Evolutionary conservation across 352 stramenopile genomes (phyloP), one percentile per base, ranked within the genome.

Genomic region (Phytophthora podocarpi): DNA sequence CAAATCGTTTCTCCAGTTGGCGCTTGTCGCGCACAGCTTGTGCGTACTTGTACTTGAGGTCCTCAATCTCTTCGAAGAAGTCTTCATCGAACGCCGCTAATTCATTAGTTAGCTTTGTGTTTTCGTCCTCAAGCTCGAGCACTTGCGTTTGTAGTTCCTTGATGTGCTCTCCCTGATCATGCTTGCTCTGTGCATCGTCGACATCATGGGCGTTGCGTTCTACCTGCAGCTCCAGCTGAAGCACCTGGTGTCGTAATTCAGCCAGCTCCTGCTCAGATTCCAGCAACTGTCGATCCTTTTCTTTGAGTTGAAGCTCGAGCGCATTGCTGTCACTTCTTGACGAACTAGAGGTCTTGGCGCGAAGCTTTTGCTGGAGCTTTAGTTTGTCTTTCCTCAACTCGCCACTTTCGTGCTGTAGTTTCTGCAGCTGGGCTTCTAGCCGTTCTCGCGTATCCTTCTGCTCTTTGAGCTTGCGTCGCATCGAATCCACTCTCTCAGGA

Each of bases 61-160:
- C 93, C 70, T 98, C 94, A 51, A 98, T 97, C 50, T 98, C 93
- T 47, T 98, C 93, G 53, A 98, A 98, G 65, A 98, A 98, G 18
- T 98, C 93, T 60, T 96, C 67, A 52, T 98, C 93, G 54, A 98
- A 98, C 13, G 92, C 93, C 32, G 80, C 72, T 32, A 98, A 69
- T 61, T 98, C 90, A 36, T 82, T 78, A 3, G 70, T 78, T 16
- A 96, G 62, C 39, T 85, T 75, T 37, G 68, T 64, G 43, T 95
- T 96, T 56, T 97, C 91, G 32, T 85, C 57, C 27, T 81, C 67
- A 11, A 97, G 76, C 31, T 69, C 54, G 11, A 59, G 37, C 12
- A 78, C 55, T 46, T 84, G 70, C 16, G 31, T 39, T 39, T 85
- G 59, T 16, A 92, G 59, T 37, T 78, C 73, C 4, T 79, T 49